These are phyloP conservation scores for Davidsoniella neocaledoniae DNA, from an alignment of 2,329 filamentous ascomycete species.

Conservation along the genomic window DNA sequence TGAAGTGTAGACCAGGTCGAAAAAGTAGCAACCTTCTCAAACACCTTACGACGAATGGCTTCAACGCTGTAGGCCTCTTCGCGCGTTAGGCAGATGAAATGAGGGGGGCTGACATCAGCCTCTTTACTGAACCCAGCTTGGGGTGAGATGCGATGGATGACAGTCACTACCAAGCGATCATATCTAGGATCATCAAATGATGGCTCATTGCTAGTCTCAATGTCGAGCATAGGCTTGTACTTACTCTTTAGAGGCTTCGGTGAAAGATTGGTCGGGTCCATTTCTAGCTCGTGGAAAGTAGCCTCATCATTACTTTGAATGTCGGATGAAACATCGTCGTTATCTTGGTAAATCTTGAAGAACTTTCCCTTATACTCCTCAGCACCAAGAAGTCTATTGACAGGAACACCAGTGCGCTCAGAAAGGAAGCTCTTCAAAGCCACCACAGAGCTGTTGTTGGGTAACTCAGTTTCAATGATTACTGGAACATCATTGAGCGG, in stretches of 20 bases:
- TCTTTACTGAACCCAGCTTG: conserved; percentile 14
- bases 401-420: conserved; percentile 46
- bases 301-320: conserved; percentile 50
- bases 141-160: conserved; percentile 41
- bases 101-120: conserved; percentile 27
- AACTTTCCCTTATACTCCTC: conserved; percentile 75
- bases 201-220: conserved; percentile 28
- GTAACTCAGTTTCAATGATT: conserved; percentile 59
- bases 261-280: conserved; percentile 61
- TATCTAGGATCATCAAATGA: conserved; percentile 43
- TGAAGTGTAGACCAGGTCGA: conserved; percentile 52
- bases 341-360: conserved; percentile 71
- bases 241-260: conserved; percentile 25
- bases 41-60: conserved; percentile 59
- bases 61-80: conserved; percentile 55
- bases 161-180: conserved; percentile 52
- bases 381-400: conserved; percentile 53
- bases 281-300: conserved; percentile 62
- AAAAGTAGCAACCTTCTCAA: conserved; percentile 59
- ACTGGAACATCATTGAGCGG: conserved; percentile 58
- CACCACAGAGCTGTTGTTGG: conserved; percentile 56
- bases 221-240: conserved; percentile 34
- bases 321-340: conserved; percentile 48
- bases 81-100: conserved; percentile 59
- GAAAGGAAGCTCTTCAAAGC: conserved; percentile 53